Evolutionary conservation across 495 filamentous ascomycete genomes (phyloP).

Genomic region (Podospora fimiseda): DNA sequence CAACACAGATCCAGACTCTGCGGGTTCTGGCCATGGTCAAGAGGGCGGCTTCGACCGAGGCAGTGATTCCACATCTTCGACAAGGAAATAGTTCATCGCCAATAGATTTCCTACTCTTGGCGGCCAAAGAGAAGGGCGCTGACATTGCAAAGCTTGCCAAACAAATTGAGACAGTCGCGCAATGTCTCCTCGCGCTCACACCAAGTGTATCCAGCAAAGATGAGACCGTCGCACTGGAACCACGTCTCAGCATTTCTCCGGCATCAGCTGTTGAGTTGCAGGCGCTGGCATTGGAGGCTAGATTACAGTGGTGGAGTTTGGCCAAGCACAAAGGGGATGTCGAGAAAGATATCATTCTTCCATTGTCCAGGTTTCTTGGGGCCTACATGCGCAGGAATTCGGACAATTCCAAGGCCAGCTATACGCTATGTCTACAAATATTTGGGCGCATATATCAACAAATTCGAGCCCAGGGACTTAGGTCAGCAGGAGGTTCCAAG

Average conservation of each 20-base stretch:
- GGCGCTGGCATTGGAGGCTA: conserved; percentile 57
- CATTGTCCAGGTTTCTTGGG: conserved; percentile 59
- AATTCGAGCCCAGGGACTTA: conserved; percentile 20
- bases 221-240: conserved; percentile 41
- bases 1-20: conserved; percentile 48
- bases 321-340: conserved; percentile 62
- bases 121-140: conserved; percentile 40
- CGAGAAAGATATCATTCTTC: conserved; percentile 62
- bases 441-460: conserved; percentile 22
- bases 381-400: conserved; percentile 53
- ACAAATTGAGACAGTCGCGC: conserved; percentile 65
- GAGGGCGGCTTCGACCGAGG: conserved; percentile 47
- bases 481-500: conserved; percentile 21
- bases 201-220: conserved; percentile 50
- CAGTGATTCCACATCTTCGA: conserved; percentile 35
- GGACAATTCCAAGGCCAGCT: conserved; percentile 35
- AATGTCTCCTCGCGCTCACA: conserved; percentile 57
- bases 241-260: conserved; percentile 51
- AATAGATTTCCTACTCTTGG: conserved; percentile 51
- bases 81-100: conserved; percentile 55
- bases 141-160: conserved; percentile 55
- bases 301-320: conserved; percentile 64
- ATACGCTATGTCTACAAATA: conserved; percentile 23
- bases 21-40: conserved; percentile 43
- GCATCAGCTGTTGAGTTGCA: conserved; percentile 58